These are phyloP conservation scores for Leucoagaricus sp. DNA, from an alignment of 1,284 basidiomycete genomes.

Conservation along the genomic window DNA sequence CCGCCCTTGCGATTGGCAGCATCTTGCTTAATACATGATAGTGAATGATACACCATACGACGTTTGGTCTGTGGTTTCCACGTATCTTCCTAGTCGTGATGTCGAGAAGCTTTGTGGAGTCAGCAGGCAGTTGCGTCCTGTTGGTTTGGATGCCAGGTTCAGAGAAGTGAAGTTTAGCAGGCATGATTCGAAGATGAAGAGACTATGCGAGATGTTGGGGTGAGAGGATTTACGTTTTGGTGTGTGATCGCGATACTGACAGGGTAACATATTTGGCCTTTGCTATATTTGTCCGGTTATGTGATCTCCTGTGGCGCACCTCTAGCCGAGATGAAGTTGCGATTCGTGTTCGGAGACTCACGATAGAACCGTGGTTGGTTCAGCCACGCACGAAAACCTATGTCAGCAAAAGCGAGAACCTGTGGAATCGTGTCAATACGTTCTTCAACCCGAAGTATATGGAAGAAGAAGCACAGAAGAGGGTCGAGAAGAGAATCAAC, in stretches of 20 bases:
- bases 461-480: constrained; percentile 27
- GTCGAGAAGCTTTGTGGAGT: background rate
- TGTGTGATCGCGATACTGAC: background rate
- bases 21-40: background rate
- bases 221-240: background rate
- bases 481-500: constrained; percentile 31
- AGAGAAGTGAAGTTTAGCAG: constrained; percentile 7
- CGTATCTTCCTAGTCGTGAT: constrained; percentile 7
- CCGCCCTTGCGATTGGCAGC: background rate
- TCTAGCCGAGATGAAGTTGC: constrained; percentile 18
- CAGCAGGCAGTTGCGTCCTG: constrained; percentile 1
- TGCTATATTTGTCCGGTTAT: background rate
- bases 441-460: constrained; percentile 32
- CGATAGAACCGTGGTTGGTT: constrained; percentile 40
- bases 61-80: constrained; percentile 4
- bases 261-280: background rate
- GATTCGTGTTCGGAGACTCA: constrained; percentile 32
- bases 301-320: background rate
- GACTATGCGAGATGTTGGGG: constrained; percentile 8
- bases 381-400: constrained; percentile 30
- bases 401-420: constrained; percentile 26
- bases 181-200: constrained; percentile 11
- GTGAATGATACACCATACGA: constrained; percentile 12
- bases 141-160: constrained; percentile 14
- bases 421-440: constrained; percentile 26